Conservation (phyloP, 176 grass and related monocot genomes). For the Aegilops tauschii region DNA sequence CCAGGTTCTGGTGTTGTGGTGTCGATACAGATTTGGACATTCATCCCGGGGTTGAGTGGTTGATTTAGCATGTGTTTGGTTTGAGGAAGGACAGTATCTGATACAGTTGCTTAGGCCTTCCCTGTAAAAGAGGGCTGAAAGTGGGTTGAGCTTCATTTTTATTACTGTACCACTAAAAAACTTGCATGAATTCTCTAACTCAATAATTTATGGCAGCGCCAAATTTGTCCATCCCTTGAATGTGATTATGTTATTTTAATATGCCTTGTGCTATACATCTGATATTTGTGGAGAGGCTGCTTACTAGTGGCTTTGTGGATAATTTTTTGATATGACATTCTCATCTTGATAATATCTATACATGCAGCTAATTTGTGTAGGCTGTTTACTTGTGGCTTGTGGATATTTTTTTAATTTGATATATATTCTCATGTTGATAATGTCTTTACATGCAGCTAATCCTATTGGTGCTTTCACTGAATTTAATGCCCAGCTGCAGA, state of each 20-base stretch:
- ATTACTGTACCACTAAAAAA: background rate
- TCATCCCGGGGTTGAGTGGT: background rate
- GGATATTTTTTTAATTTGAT: slow-evolving; percentile 6
- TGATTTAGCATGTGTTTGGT: slow-evolving; percentile 8
- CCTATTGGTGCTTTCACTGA: slow-evolving; percentile 58
- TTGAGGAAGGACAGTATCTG: background rate
- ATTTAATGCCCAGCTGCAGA: slow-evolving; percentile 94
- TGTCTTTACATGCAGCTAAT: slow-evolving; percentile 64
- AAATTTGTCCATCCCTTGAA: background rate
- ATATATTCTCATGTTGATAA: slow-evolving; percentile 20
- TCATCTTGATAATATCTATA: slow-evolving; percentile 21
- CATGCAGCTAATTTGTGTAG: slow-evolving; percentile 56
- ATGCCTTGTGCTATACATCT: background rate
- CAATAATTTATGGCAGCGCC: background rate
- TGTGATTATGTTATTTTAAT: background rate
- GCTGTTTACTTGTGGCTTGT: background rate
- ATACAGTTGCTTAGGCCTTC: background rate
- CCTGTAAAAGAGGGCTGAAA: background rate
- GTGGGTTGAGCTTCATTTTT: background rate
- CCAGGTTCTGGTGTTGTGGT: background rate
- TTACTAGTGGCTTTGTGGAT: background rate
- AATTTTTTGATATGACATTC: background rate
- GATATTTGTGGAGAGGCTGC: background rate
- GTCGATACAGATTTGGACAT: background rate
- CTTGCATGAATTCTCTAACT: background rate